Percentiles rank a stretch among this genome's conserved stretches.
Evolutionary conservation across 345 rosid species (phyloP).

Genomic region (Lepidium africanum): DNA sequence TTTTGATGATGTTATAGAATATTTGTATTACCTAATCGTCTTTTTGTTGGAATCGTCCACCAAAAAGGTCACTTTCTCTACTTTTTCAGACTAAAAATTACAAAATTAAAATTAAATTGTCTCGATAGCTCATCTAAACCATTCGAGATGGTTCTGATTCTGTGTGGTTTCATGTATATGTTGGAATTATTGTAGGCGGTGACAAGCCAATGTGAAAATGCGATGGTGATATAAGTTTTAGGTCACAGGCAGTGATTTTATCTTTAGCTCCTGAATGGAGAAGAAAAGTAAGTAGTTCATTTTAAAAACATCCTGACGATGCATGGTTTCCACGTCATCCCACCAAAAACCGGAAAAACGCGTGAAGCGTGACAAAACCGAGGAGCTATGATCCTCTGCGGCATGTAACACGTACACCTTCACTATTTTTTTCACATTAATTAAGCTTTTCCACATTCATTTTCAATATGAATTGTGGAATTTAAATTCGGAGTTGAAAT

Average conservation of each 20-base stretch:
- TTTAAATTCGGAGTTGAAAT: neutral
- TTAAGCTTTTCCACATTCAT: neutral
- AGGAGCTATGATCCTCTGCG: constrained; percentile 6
- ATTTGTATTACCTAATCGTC: neutral
- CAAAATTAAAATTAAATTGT: neutral
- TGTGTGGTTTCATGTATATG: neutral
- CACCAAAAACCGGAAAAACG: constrained; percentile 35
- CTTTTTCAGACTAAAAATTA: neutral
- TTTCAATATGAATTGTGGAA: constrained; percentile 1
- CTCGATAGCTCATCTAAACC: neutral
- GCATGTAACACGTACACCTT: constrained; percentile 20
- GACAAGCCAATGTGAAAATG: constrained; percentile 12
- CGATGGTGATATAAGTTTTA: neutral
- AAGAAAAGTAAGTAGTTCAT: constrained; percentile 23
- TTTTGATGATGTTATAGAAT: neutral
- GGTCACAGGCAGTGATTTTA: constrained; percentile 23
- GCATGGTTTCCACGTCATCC: constrained; percentile 49
- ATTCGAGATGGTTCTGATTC: constrained; percentile 27
- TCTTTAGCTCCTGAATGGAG: constrained; percentile 10
- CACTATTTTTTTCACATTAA: neutral
- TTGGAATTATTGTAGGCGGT: neutral
- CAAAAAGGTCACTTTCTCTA: constrained; percentile 9
- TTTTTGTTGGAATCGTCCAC: too few relatives aligned
- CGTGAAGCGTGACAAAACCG: constrained; percentile 44
- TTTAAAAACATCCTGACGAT: constrained; percentile 34